Percentiles rank a stretch among this genome's conserved stretches.
phyloP scores from a whole-genome alignment of 495 filamentous ascomycete genomes.

The Baudoinia panamericana region DNA sequence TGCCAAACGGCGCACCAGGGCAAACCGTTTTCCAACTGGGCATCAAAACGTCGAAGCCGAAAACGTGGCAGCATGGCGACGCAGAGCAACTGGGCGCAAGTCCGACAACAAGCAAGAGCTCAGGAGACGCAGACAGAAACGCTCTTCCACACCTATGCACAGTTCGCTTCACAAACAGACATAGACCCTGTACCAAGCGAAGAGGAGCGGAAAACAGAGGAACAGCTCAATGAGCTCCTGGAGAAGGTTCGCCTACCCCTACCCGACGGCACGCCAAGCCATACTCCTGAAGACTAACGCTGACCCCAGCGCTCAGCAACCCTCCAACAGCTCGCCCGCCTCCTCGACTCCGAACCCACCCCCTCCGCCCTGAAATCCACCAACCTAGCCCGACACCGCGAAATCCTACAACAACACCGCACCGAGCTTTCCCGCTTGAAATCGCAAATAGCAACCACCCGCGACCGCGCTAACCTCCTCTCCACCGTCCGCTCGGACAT shows the following conservation, averaged over 20 bases:
- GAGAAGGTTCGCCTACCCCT: constrained; percentile 50
- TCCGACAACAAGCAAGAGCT: constrained; percentile 81
- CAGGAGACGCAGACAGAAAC: constrained; percentile 93
- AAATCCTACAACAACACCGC: constrained; percentile 75
- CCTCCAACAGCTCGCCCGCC: constrained; percentile 68
- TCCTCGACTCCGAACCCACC: constrained; percentile 89
- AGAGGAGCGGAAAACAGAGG: constrained; percentile 68
- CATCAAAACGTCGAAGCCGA: too few relatives aligned
- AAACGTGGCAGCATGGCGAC: constrained; percentile 2
- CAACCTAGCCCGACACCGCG: constrained; percentile 83
- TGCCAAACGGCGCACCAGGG: too few relatives aligned
- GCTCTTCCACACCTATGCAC: constrained; percentile 88
- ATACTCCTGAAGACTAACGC: constrained; percentile 3
- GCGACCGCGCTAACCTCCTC: constrained; percentile 83
- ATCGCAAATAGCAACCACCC: constrained; percentile 52
- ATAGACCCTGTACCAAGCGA: constrained; percentile 72
- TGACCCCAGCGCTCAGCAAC: constrained; percentile 59
- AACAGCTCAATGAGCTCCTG: constrained; percentile 72
- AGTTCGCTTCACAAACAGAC: constrained; percentile 72
- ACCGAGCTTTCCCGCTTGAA: constrained; percentile 66
- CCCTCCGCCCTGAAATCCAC: constrained; percentile 85
- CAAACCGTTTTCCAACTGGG: too few relatives aligned
- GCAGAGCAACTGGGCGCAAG: constrained; percentile 61
- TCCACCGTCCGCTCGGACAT: constrained; percentile 86
- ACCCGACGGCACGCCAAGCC: too few relatives aligned